Evolutionary conservation across 768 basidiomycete genomes (phyloP).

Genomic region (Heimioporus sp.): DNA sequence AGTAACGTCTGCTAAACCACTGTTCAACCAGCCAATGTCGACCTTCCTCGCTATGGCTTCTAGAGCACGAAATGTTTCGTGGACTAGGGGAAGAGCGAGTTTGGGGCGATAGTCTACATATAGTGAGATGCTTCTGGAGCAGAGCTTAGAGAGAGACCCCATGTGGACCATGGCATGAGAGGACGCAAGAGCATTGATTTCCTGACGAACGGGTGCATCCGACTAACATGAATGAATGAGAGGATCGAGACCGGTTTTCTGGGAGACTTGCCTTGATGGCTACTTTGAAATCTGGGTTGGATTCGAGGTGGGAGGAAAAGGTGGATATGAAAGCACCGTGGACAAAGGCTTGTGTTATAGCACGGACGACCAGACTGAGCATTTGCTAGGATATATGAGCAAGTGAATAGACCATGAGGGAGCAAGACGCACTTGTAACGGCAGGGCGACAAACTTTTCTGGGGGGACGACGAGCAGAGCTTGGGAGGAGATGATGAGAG

Average conservation of each 20-base stretch:
- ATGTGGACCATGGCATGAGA: slow-evolving; percentile 38
- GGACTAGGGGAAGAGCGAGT: slow-evolving; percentile 25
- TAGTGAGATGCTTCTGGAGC: slow-evolving; percentile 31
- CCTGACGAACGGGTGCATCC: slow-evolving; percentile 34
- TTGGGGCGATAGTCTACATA: slow-evolving; percentile 35
- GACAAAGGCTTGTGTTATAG: slow-evolving; percentile 54
- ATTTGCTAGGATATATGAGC: slow-evolving; percentile 18
- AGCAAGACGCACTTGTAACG: slow-evolving; percentile 44
- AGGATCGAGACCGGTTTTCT: not conserved
- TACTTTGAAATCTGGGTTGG: slow-evolving; percentile 15
- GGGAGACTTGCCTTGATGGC: slow-evolving; percentile 13
- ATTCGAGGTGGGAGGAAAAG: slow-evolving; percentile 36
- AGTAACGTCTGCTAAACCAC: slow-evolving; percentile 28
- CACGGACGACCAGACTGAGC: slow-evolving; percentile 38
- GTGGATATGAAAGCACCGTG: slow-evolving; percentile 53
- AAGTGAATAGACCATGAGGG: slow-evolving; percentile 17
- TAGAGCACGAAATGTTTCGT: slow-evolving; percentile 26
- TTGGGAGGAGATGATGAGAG: slow-evolving; percentile 58
- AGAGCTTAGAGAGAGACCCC: slow-evolving; percentile 40
- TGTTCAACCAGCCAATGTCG: slow-evolving; percentile 49
- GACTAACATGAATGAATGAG: slow-evolving; percentile 19
- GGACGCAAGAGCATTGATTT: slow-evolving; percentile 32
- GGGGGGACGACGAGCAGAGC: slow-evolving; percentile 54
- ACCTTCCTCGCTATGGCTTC: slow-evolving; percentile 40
- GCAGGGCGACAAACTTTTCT: slow-evolving; percentile 57